phyloP scores from a whole-genome alignment of 2,329 filamentous ascomycete species.

The Elsinoe australis region DNA sequence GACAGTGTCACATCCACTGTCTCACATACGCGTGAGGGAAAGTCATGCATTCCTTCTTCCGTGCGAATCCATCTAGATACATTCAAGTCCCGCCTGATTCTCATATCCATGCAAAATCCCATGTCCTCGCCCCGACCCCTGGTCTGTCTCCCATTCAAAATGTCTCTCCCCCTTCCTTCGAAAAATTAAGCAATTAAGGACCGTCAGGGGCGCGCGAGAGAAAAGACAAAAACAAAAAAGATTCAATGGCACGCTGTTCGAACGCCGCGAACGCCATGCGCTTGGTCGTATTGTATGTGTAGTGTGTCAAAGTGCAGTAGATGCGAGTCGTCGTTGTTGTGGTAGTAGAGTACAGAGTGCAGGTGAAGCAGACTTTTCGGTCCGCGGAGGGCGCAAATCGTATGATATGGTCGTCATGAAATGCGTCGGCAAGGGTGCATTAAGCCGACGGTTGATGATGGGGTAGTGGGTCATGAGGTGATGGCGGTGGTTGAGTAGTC shows the following conservation, averaged over 20 bases:
- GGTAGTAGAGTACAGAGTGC: conserved; percentile 16
- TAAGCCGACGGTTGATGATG: not conserved
- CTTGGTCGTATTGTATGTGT: not conserved
- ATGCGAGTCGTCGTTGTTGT: conserved; percentile 9
- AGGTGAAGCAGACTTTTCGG: too few species aligned
- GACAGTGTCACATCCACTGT: too few species aligned
- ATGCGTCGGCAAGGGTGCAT: not conserved
- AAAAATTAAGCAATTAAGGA: conserved; percentile 12
- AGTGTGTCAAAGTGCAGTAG: not conserved
- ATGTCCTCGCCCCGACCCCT: not conserved
- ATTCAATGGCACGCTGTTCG: not conserved
- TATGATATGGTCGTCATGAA: not conserved
- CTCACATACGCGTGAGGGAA: too few species aligned
- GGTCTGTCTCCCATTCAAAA: not conserved
- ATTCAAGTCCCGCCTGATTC: not conserved
- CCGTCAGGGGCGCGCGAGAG: not conserved
- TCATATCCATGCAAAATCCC: not conserved
- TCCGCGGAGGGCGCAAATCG: too few species aligned
- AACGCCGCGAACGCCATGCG: conserved; percentile 6
- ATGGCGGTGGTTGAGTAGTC: not conserved
- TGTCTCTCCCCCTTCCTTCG: too few species aligned
- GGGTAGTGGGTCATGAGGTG: not conserved
- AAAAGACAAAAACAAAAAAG: not conserved
- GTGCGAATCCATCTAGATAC: conserved; percentile 4
- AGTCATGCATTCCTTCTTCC: not conserved